Base-by-base conservation (phyloP, 106 monocot genomes). In the Dendrobium catenatum region DNA sequence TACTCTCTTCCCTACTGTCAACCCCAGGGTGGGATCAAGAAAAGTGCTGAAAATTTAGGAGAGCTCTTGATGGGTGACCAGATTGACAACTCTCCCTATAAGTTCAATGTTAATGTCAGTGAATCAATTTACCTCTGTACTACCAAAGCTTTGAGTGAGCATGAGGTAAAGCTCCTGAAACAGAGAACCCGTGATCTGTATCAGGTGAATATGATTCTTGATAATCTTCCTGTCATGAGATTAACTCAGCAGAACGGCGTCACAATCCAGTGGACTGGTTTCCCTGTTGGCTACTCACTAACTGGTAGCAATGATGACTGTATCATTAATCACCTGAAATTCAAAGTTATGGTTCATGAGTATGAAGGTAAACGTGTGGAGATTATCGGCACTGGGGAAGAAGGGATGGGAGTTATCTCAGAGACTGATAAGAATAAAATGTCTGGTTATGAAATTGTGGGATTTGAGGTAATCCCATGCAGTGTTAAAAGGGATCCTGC, bases 401-500 rank as follows among this genome's bases (percentile, higher is more conserved):
- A 76, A 76, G 76, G 76, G 6, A 48, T 76, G 49, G 76, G 29
- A 24, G 49, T 76, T 9, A 49, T 76, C 76, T 76, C 76, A 27
- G 82, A 78, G 44, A 55, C 74, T 4, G 81, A 82, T 19, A 75
- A 75, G 76, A 78, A 31, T 44, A 78, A 79, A 27, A 83, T 79
- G 83, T 83, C 83, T 22, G 79, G 83, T 42, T 83, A 79, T 46
- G 83, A 83, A 49, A 78, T 83, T 17, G 79, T 83, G 1, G 83
- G 82, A 40, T 82, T 86, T 37, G 82, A 82, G 54, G 86, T 86
- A 29, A 46, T 86, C 41, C 86, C 86, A 5, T 86, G 86, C 55
- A 86, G 86, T 44, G 82, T 86, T 3, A 79, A 61, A 20, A 78
- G 82, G 27, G 66, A 79, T 24, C 61, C 79, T n/a, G 66, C 49